These are phyloP conservation scores for Quercus phellos DNA, from an alignment of 331 rosid species.

Conservation along the genomic window DNA sequence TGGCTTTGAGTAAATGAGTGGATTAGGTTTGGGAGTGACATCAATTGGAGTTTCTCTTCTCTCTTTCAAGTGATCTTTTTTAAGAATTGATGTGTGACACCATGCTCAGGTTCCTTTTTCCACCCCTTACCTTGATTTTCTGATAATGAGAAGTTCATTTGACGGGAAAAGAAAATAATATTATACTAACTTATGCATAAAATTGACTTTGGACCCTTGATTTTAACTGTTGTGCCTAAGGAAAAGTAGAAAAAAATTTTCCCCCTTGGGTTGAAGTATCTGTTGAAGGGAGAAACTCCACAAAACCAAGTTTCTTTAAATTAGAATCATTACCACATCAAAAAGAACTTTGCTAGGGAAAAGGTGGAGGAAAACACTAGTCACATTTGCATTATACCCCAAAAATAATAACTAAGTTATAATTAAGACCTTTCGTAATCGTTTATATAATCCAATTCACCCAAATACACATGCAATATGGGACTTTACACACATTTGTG, in stretches of 20 bases:
- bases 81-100: not conserved
- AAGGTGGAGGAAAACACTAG: no score
- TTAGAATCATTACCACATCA: not conserved
- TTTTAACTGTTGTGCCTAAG: not conserved
- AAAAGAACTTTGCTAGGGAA: no score
- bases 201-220: not conserved
- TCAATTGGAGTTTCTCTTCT: no score
- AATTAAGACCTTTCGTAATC: no score
- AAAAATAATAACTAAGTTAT: no score
- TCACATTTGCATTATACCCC: no score
- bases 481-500: no score
- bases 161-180: not conserved
- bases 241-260: not conserved
- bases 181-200: not conserved
- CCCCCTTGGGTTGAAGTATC: not conserved
- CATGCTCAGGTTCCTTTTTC: not conserved
- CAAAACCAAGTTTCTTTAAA: not conserved
- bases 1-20: not conserved
- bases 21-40: not conserved
- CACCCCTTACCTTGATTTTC: not conserved
- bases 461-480: no score
- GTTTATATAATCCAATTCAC: no score
- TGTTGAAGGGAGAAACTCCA: not conserved
- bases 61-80: not conserved
- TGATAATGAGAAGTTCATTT: not conserved